Evolutionary conservation across 768 basidiomycete species (phyloP).

Genomic region (Lenzites betulinus): DNA sequence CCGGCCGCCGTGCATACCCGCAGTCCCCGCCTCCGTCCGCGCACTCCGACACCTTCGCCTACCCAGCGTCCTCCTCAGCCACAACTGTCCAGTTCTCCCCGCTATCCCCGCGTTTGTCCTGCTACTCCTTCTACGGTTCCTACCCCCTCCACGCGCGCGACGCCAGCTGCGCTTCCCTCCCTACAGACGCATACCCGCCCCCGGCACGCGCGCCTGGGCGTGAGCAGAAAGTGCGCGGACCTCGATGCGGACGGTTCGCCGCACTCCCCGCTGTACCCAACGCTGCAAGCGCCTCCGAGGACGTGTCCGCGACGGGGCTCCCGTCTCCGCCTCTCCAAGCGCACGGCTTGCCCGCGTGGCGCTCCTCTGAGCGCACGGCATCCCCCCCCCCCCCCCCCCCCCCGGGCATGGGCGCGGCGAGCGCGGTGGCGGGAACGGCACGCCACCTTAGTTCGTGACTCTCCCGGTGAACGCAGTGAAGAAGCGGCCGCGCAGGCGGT

Average conservation of each 20-base stretch:
- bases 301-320: slow-evolving; percentile 20
- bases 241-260: slow-evolving; percentile 27
- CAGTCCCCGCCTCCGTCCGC: slow-evolving; percentile 13
- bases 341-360: slow-evolving; percentile 4
- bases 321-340: slow-evolving; percentile 16
- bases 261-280: slow-evolving; percentile 21
- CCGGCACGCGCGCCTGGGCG: slow-evolving; percentile 4
- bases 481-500: slow-evolving; percentile 81
- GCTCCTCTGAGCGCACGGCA: slow-evolving; percentile 5
- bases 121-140: slow-evolving; percentile 13
- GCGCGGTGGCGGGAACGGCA: slow-evolving; percentile 39
- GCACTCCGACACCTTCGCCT: slow-evolving; percentile 15
- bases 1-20: slow-evolving; percentile 16
- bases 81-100: slow-evolving; percentile 17
- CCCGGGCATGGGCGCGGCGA: slow-evolving; percentile 2
- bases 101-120: slow-evolving; percentile 21
- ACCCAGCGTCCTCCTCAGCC: slow-evolving; percentile 7
- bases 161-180: slow-evolving; percentile 16
- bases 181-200: slow-evolving; percentile 10
- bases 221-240: slow-evolving; percentile 17
- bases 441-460: slow-evolving; percentile 82
- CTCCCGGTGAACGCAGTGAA: slow-evolving; percentile 79
- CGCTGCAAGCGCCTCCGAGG: slow-evolving; percentile 22
- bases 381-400: slow-evolving; percentile 6
- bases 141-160: slow-evolving; percentile 19